phyloP scores from a whole-genome alignment of 768 basidiomycete genomes.

The Suillus occidentalis region DNA sequence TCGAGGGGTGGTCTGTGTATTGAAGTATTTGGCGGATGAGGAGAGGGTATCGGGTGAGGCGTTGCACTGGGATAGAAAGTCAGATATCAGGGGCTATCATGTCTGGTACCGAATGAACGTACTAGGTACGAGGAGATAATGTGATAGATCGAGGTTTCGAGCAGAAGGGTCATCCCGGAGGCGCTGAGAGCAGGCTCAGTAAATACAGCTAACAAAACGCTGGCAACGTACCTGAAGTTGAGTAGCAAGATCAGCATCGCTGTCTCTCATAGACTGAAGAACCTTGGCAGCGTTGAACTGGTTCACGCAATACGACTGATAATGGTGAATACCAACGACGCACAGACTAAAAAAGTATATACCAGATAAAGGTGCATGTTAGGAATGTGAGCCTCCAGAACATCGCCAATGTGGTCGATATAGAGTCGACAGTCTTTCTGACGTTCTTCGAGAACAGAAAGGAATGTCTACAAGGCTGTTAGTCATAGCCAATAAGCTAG shows the following conservation, averaged over 20 bases:
- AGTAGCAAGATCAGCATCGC: constrained; percentile 60
- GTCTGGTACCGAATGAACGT: constrained; percentile 24
- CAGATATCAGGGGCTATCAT: background rate
- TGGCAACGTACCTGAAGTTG: constrained; percentile 58
- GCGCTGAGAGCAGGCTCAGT: constrained; percentile 39
- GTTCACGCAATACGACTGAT: constrained; percentile 87
- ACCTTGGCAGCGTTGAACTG: constrained; percentile 77
- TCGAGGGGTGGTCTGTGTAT: constrained; percentile 63
- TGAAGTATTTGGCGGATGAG: constrained; percentile 83
- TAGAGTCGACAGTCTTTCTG: constrained; percentile 93
- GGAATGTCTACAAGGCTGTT: constrained; percentile 54
- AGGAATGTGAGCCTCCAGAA: constrained; percentile 70
- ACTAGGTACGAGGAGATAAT: constrained; percentile 92
- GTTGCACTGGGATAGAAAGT: constrained; percentile 68
- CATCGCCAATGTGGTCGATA: constrained; percentile 84
- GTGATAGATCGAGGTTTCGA: constrained; percentile 84
- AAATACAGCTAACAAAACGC: background rate
- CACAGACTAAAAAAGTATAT: constrained; percentile 18
- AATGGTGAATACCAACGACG: background rate
- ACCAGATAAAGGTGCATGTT: constrained; percentile 84
- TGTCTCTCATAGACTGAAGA: constrained; percentile 69
- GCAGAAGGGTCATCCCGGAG: constrained; percentile 77
- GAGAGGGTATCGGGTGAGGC: constrained; percentile 91
- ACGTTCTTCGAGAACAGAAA: constrained; percentile 86
- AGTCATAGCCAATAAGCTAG: background rate